Evolutionary conservation across 306 rosid species (phyloP).

Genomic region (Ormosia emarginata): DNA sequence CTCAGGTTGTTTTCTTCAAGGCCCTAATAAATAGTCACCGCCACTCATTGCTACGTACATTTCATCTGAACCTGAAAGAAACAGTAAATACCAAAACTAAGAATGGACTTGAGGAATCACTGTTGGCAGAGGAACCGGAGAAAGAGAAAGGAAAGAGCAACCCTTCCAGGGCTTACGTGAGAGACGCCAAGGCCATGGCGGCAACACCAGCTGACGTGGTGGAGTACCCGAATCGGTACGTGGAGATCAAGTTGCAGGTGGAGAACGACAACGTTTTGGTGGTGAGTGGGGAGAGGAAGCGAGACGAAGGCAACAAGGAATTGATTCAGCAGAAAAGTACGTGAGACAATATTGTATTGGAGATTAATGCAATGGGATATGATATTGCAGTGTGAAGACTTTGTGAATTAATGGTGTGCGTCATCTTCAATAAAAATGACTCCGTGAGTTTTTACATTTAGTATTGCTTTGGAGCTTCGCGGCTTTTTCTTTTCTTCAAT

Average conservation of each 20-base stretch:
- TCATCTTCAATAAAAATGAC: too few species aligned
- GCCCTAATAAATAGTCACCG: not conserved
- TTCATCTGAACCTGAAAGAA: too few species aligned
- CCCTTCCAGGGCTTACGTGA: slow-evolving; percentile 31
- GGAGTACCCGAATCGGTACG: slow-evolving; percentile 28
- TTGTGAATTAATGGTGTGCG: too few species aligned
- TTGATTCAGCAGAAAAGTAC: too few species aligned
- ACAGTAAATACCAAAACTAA: too few species aligned
- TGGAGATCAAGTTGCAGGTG: slow-evolving; percentile 32
- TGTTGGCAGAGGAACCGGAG: slow-evolving; percentile 28
- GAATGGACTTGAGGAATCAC: slow-evolving; percentile 23
- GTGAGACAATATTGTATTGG: too few species aligned
- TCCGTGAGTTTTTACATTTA: too few species aligned
- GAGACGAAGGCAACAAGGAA: slow-evolving; percentile 28
- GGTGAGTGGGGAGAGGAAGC: slow-evolving; percentile 49
- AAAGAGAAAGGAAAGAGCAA: slow-evolving; percentile 22
- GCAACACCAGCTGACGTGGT: slow-evolving; percentile 36
- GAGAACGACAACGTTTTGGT: slow-evolving; percentile 40
- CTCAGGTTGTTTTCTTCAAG: not conserved
- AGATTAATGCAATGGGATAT: too few species aligned
- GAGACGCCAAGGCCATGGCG: slow-evolving; percentile 43
- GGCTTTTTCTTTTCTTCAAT: too few species aligned
- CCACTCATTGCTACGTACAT: too few species aligned
- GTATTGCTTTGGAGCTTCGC: too few species aligned
- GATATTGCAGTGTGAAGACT: too few species aligned